Conservation (phyloP, 345 rosid genomes). For the Brassica carinata region DNA sequence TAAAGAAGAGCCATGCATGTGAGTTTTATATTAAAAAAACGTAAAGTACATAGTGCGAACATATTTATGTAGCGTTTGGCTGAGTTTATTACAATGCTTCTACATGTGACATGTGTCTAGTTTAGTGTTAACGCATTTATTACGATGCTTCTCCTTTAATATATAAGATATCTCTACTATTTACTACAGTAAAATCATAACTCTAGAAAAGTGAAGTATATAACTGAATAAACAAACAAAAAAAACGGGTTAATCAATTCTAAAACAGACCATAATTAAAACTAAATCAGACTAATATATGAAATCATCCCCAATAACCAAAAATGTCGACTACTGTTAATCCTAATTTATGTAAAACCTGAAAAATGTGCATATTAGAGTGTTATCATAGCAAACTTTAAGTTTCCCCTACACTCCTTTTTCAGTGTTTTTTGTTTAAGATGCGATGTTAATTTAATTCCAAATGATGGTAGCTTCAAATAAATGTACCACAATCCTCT, state of each 20-base stretch:
- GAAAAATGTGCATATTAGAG: background rate
- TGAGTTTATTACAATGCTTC: too few species aligned
- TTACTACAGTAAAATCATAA: background rate
- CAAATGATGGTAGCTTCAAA: background rate
- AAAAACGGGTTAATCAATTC: background rate
- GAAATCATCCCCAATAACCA: background rate
- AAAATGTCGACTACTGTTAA: background rate
- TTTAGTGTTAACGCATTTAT: too few species aligned
- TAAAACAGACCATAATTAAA: background rate
- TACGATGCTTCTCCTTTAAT: too few species aligned
- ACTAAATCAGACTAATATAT: background rate
- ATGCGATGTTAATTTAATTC: background rate
- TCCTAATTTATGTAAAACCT: background rate
- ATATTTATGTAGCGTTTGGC: too few species aligned
- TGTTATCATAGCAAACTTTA: background rate
- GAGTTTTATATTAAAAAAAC: too few species aligned
- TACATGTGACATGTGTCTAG: too few species aligned
- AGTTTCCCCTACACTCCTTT: background rate
- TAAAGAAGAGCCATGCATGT: too few species aligned
- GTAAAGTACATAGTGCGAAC: too few species aligned
- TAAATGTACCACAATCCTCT: background rate
- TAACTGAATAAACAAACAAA: background rate
- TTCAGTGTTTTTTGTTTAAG: background rate
- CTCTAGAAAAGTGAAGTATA: background rate
- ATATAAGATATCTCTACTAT: background rate